Percentiles rank a stretch among this genome's conserved stretches.
Evolutionary conservation across 2,329 filamentous ascomycete genomes (phyloP).

Genomic region (Daldinia sp.): DNA sequence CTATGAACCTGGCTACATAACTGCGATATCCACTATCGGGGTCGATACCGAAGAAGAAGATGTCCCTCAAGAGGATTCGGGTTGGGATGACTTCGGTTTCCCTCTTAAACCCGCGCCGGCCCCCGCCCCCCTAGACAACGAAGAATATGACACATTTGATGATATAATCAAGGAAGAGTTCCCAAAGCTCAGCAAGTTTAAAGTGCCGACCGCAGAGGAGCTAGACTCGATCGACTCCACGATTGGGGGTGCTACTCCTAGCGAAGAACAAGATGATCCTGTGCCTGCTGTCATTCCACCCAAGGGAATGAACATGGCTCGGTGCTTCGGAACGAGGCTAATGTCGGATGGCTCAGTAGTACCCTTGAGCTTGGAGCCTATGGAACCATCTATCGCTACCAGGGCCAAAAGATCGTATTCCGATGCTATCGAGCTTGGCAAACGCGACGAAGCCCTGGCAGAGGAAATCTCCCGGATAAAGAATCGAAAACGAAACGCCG

Average conservation of each 20-base stretch:
- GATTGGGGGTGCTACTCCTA: not conserved
- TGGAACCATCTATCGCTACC: not conserved
- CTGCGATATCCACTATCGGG: not conserved
- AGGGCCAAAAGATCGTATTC: not conserved
- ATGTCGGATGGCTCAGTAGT: not conserved
- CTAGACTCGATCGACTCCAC: not conserved
- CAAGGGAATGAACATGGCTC: conserved; percentile 33
- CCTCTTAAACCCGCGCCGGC: not conserved
- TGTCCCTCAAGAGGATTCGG: conserved; percentile 6
- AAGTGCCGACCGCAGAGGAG: no score
- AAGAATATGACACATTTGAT: conserved; percentile 36
- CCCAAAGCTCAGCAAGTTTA: no score
- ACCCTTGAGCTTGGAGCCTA: no score
- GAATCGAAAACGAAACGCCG: not conserved
- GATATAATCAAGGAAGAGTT: conserved; percentile 40
- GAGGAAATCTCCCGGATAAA: not conserved
- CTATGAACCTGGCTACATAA: conserved; percentile 3
- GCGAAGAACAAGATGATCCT: conserved; percentile 10
- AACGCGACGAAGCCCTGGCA: not conserved
- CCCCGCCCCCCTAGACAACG: not conserved
- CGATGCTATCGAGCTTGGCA: not conserved
- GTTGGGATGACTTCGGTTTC: conserved; percentile 37
- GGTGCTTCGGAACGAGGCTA: not conserved
- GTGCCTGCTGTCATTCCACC: conserved; percentile 36
- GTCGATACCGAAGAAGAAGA: not conserved